Conservation (phyloP, 208 protist genomes). For the Strigomonas culicis region DNA sequence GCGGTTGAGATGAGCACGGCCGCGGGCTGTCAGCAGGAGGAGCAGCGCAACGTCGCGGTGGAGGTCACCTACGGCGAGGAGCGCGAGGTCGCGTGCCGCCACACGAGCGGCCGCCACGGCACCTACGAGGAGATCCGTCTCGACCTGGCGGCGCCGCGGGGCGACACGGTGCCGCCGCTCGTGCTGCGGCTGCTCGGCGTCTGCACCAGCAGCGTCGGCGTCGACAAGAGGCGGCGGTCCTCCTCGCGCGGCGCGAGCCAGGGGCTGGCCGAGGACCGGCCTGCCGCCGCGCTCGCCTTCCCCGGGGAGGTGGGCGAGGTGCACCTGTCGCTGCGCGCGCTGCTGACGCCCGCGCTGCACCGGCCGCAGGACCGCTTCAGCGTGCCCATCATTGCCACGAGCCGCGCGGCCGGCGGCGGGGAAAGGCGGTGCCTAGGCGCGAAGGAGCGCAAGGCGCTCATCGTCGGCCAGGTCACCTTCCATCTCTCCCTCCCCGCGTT, state of each 20-base stretch:
- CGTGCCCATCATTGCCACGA: conserved; percentile 44
- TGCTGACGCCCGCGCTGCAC: conserved; percentile 53
- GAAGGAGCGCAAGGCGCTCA: background rate
- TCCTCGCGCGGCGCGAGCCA: background rate
- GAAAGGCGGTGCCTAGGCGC: too few relatives aligned
- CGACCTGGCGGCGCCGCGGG: conserved; percentile 21
- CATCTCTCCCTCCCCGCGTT: conserved; percentile 60
- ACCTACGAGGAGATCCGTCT: conserved; percentile 34
- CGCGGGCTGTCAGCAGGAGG: conserved; percentile 25
- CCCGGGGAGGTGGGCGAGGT: conserved; percentile 49
- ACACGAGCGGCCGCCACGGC: background rate
- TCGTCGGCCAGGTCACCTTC: conserved; percentile 59
- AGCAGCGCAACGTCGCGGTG: conserved; percentile 45
- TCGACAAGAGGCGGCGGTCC: background rate
- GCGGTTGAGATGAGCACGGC: conserved; percentile 35
- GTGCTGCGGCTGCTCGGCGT: background rate
- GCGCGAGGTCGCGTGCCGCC: conserved; percentile 31
- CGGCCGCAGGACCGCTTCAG: conserved; percentile 49
- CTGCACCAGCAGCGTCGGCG: background rate
- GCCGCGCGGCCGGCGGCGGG: too few relatives aligned
- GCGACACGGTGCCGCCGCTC: background rate
- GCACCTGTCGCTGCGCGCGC: conserved; percentile 63
- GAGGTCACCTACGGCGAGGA: conserved; percentile 40
- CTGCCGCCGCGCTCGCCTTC: conserved; percentile 11
- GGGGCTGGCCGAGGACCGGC: background rate